Conservation (phyloP, 2,329 filamentous ascomycete species). For the Apiospora kogelbergensis region DNA sequence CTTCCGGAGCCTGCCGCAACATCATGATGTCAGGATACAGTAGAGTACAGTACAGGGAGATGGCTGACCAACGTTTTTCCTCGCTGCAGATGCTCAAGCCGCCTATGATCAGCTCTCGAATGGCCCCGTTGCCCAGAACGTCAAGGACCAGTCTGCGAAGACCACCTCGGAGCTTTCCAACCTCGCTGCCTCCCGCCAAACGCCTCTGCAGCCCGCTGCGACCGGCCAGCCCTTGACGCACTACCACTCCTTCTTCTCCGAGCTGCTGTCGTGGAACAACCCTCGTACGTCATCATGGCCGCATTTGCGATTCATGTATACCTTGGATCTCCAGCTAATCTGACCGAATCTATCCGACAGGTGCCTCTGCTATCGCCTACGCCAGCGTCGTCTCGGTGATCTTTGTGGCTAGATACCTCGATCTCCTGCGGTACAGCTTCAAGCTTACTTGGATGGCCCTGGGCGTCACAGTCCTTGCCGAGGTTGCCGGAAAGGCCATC, state of each 20-base stretch:
- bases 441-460: conserved; percentile 66
- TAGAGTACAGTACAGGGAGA: neutral
- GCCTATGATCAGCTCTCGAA: conserved; percentile 48
- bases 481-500: conserved; percentile 60
- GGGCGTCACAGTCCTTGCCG: conserved; percentile 59
- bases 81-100: conserved; percentile 46
- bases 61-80: neutral
- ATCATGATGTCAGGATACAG: conserved; percentile 17
- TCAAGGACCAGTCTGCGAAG: conserved; percentile 56
- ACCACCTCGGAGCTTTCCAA: conserved; percentile 57
- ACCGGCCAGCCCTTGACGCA: conserved; percentile 65
- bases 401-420: conserved; percentile 64
- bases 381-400: conserved; percentile 57
- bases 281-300: conserved; percentile 50
- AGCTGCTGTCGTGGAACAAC: conserved; percentile 69
- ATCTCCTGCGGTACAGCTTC: conserved; percentile 63
- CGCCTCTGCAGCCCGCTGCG: conserved; percentile 52
- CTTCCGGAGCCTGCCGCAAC: conserved; percentile 7
- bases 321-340: neutral
- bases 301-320: neutral
- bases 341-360: conserved; percentile 34
- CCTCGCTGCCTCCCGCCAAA: conserved; percentile 56
- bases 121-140: conserved; percentile 59
- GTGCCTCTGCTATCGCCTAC: conserved; percentile 66
- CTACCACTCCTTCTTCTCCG: conserved; percentile 71